These are phyloP conservation scores for Xylariaceae sp. DNA, from an alignment of 2,329 filamentous ascomycete genomes.

Conservation along the genomic window DNA sequence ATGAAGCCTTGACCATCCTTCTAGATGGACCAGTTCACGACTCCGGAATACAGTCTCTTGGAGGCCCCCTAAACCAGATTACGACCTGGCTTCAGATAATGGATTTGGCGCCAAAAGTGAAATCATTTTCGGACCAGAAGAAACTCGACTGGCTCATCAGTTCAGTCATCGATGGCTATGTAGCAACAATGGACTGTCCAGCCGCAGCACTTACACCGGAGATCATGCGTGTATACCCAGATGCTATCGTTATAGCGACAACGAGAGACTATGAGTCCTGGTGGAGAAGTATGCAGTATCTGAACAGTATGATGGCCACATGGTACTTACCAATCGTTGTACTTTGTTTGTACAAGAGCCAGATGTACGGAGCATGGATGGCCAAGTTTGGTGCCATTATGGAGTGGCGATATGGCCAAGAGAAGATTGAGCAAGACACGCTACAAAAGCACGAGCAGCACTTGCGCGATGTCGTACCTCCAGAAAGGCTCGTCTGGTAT, in stretches of 20 bases:
- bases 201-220: conserved; percentile 40
- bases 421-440: conserved; percentile 28
- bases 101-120: conserved; percentile 28
- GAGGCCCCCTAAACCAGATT: conserved; percentile 34
- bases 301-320: conserved; percentile 31
- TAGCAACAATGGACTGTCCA: conserved; percentile 41
- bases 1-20: conserved; percentile 35
- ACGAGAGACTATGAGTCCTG: conserved; percentile 36
- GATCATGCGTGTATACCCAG: conserved; percentile 45
- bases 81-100: conserved; percentile 32
- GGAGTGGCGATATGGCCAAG: conserved; percentile 30
- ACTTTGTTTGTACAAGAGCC: conserved; percentile 31
- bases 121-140: conserved; percentile 30
- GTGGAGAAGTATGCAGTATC: conserved; percentile 34
- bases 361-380: conserved; percentile 31
- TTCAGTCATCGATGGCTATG: conserved; percentile 34
- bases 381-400: conserved; percentile 29
- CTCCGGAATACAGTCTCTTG: conserved; percentile 33
- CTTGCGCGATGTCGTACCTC: conserved; percentile 30
- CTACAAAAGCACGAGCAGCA: conserved; percentile 30
- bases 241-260: conserved; percentile 46
- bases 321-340: conserved; percentile 33
- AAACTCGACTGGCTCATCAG: conserved; percentile 34
- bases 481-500: conserved; percentile 33
- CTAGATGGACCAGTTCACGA: conserved; percentile 34